Conservation (phyloP, 2,329 filamentous ascomycete genomes). For the Penicillium olsonii region DNA sequence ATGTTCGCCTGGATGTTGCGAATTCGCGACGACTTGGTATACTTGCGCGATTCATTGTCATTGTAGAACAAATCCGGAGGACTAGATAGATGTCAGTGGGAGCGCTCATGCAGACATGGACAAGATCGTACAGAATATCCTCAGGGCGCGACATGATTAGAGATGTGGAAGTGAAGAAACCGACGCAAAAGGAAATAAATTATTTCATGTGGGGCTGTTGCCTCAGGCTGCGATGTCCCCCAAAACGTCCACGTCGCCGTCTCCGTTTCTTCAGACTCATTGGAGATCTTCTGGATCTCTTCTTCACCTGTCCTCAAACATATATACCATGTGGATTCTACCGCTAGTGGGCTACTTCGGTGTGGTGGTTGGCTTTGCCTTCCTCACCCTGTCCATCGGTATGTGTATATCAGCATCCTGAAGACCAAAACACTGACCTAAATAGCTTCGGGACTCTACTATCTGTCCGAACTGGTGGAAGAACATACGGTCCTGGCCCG, state of each 20-base stretch:
- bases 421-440: slow-evolving; percentile 11
- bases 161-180: not conserved
- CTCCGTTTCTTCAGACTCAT: not conserved
- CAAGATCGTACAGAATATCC: slow-evolving; percentile 73
- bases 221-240: slow-evolving; percentile 14
- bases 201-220: slow-evolving; percentile 17
- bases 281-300: not conserved
- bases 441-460: slow-evolving; percentile 92
- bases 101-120: no score
- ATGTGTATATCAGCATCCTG: slow-evolving; percentile 30
- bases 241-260: slow-evolving; percentile 14
- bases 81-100: slow-evolving; percentile 50
- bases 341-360: slow-evolving; percentile 88
- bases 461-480: slow-evolving; percentile 95
- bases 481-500: slow-evolving; percentile 94
- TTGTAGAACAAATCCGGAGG: slow-evolving; percentile 97
- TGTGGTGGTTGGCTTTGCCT: slow-evolving; percentile 83
- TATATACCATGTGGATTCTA: slow-evolving; percentile 98
- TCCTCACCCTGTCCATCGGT: slow-evolving; percentile 93
- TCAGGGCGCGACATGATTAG: slow-evolving; percentile 92
- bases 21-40: slow-evolving; percentile 94
- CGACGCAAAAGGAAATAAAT: slow-evolving; percentile 8
- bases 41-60: slow-evolving; percentile 92
- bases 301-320: not conserved
- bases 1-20: slow-evolving; percentile 93